Evolutionary conservation across 2,329 filamentous ascomycete species (phyloP).

Genomic region (Aureobasidium sp.): DNA sequence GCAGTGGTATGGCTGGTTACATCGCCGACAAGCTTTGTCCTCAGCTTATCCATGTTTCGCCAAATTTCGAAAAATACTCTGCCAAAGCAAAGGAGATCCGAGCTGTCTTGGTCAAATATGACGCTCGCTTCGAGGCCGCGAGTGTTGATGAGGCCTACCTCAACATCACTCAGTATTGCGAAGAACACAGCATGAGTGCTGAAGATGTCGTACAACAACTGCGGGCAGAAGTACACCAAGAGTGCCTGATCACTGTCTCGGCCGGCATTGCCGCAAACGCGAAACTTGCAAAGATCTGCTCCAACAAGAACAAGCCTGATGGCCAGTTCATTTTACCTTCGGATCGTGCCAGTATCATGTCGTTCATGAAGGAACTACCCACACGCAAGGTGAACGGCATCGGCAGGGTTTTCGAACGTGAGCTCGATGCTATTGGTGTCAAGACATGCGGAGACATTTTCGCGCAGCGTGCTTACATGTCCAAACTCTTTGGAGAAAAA

Average conservation of each 20-base stretch:
- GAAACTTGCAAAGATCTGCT: constrained; percentile 89
- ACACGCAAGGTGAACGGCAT: constrained; percentile 91
- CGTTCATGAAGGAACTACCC: constrained; percentile 75
- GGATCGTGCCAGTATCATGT: constrained; percentile 66
- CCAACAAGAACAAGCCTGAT: constrained; percentile 96
- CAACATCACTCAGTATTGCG: constrained; percentile 82
- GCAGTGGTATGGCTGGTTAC: constrained; percentile 93
- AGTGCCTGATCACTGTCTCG: constrained; percentile 78
- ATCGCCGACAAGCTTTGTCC: constrained; percentile 93
- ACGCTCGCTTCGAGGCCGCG: constrained; percentile 82
- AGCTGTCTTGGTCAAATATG: constrained; percentile 74
- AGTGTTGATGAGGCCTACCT: constrained; percentile 96
- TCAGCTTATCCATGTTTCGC: constrained; percentile 67
- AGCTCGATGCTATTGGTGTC: constrained; percentile 79
- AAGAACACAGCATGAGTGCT: constrained; percentile 56
- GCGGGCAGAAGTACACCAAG: constrained; percentile 65
- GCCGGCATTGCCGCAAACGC: constrained; percentile 92
- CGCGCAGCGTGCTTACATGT: constrained; percentile 61
- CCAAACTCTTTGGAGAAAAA: constrained; percentile 82
- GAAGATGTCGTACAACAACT: constrained; percentile 70
- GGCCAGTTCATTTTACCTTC: constrained; percentile 73
- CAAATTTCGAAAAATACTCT: constrained; percentile 85
- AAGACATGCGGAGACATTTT: constrained; percentile 87
- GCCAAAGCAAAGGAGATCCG: constrained; percentile 85
- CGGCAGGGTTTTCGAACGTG: constrained; percentile 86